Conservation (phyloP, 192 early-diverging fungal species). For the Mortierella antarctica region DNA sequence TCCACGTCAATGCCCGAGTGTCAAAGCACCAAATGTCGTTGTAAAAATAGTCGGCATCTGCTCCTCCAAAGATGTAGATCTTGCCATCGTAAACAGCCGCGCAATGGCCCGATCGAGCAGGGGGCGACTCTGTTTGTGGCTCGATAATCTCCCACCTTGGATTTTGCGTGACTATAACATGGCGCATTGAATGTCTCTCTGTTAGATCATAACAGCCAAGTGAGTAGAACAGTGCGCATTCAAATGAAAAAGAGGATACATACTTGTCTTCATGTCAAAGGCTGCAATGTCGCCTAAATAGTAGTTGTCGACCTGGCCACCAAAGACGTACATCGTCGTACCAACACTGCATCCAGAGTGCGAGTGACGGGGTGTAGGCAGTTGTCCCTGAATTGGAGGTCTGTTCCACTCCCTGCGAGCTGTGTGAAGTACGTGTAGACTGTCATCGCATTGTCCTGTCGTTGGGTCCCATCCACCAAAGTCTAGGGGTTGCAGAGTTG, state of each 20-base stretch:
- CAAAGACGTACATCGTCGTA: slow-evolving; percentile 65
- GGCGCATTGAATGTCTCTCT: background rate
- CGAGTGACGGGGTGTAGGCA: slow-evolving; percentile 54
- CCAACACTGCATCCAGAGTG: slow-evolving; percentile 58
- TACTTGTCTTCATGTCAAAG: slow-evolving; percentile 64
- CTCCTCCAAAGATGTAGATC: slow-evolving; percentile 63
- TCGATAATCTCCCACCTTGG: slow-evolving; percentile 51
- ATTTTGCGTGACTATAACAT: slow-evolving; percentile 36
- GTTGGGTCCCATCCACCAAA: slow-evolving; percentile 53
- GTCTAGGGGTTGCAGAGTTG: slow-evolving; percentile 3
- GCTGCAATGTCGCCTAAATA: slow-evolving; percentile 60
- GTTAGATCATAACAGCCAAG: background rate
- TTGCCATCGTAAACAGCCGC: slow-evolving; percentile 42
- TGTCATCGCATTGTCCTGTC: slow-evolving; percentile 49
- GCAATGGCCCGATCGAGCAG: slow-evolving; percentile 39
- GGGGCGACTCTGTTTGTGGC: slow-evolving; percentile 42
- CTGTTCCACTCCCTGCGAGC: slow-evolving; percentile 43
- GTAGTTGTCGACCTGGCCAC: slow-evolving; percentile 59
- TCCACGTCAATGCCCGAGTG: slow-evolving; percentile 52
- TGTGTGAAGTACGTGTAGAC: slow-evolving; percentile 46
- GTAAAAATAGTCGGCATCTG: slow-evolving; percentile 58
- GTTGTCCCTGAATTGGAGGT: slow-evolving; percentile 39
- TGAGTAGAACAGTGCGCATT: slow-evolving; percentile 1
- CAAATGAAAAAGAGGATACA: background rate
- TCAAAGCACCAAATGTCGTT: slow-evolving; percentile 72